phyloP scores from a whole-genome alignment of 2,329 filamentous ascomycete species.

The Fusarium sp. region DNA sequence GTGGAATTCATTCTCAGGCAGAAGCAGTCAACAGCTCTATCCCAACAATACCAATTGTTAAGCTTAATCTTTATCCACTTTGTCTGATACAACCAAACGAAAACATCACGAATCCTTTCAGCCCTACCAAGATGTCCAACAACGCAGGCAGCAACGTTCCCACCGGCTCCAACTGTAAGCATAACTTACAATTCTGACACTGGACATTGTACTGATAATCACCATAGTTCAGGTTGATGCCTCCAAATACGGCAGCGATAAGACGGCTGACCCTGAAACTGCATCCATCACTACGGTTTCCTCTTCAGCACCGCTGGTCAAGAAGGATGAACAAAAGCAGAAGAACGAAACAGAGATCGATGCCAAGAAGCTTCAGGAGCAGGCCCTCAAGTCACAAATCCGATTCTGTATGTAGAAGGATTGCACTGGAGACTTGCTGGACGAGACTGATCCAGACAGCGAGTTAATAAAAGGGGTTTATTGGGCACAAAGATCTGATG shows the following conservation, averaged over 20 bases:
- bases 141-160: conserved; percentile 20
- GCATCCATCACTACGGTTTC: conserved; percentile 44
- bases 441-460: background rate
- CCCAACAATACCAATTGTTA: conserved; percentile 2
- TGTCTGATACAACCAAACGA: background rate
- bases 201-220: conserved; percentile 4
- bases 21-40: conserved; percentile 10
- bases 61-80: conserved; percentile 7
- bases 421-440: background rate
- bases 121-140: conserved; percentile 22
- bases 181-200: background rate
- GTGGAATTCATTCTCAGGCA: conserved; percentile 17
- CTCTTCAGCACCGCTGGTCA: conserved; percentile 41
- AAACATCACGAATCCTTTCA: background rate
- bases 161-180: conserved; percentile 33
- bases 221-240: conserved; percentile 22
- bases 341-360: conserved; percentile 31
- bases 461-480: background rate
- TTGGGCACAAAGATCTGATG: background rate
- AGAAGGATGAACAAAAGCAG: conserved; percentile 30
- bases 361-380: conserved; percentile 43
- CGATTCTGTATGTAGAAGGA: conserved; percentile 42
- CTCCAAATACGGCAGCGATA: conserved; percentile 22
- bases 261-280: conserved; percentile 38
- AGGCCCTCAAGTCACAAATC: conserved; percentile 46